Evolutionary conservation across 2,329 filamentous ascomycete genomes (phyloP).

Genomic region (Emydomyces testavorans): DNA sequence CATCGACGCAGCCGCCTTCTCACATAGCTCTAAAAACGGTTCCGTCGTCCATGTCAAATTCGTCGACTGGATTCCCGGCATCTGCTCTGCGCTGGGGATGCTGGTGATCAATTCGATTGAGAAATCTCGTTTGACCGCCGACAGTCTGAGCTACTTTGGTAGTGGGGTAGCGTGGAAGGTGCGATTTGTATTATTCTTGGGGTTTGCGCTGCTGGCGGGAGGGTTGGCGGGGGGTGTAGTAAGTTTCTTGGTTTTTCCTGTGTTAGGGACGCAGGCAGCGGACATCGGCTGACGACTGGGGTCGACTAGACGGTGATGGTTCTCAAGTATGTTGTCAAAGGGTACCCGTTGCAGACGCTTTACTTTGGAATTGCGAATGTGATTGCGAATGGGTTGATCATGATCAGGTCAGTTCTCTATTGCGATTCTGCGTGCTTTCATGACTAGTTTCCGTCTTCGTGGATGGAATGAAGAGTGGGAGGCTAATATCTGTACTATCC

Average conservation of each 20-base stretch:
- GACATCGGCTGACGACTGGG: background rate
- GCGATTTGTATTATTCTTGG: constrained; percentile 55
- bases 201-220: constrained; percentile 57
- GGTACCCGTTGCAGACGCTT: constrained; percentile 49
- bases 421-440: constrained; percentile 10
- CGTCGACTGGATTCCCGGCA: constrained; percentile 60
- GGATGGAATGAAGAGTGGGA: constrained; percentile 17
- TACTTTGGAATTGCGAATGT: constrained; percentile 60
- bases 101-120: constrained; percentile 62
- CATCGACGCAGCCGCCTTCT: constrained; percentile 54
- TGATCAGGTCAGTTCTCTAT: constrained; percentile 47
- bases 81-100: constrained; percentile 59
- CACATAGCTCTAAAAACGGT: constrained; percentile 50
- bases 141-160: constrained; percentile 54
- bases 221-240: constrained; percentile 55
- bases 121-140: constrained; percentile 52
- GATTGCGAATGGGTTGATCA: constrained; percentile 52
- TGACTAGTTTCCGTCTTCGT: background rate
- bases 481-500: constrained; percentile 13
- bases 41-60: constrained; percentile 55
- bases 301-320: constrained; percentile 47
- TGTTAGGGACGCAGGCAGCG: background rate
- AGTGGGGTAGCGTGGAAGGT: constrained; percentile 61
- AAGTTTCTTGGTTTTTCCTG: constrained; percentile 22
- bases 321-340: constrained; percentile 53